Evolutionary conservation across 495 filamentous ascomycete genomes (phyloP).

Genomic region (Alectoria sarmentosa): DNA sequence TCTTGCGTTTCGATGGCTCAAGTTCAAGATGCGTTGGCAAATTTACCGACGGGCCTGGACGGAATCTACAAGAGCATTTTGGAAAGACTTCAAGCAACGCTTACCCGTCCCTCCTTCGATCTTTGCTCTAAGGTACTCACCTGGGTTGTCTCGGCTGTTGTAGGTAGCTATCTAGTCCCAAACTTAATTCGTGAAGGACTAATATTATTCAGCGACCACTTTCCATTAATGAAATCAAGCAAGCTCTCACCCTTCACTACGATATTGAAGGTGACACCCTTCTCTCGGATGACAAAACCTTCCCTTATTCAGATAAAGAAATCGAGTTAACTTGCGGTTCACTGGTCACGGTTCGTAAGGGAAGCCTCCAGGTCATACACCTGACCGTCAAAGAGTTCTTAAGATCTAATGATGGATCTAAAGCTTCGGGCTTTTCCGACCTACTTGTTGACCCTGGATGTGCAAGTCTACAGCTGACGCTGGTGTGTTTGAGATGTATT

Average conservation of each 20-base stretch:
- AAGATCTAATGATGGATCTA: neutral
- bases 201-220: constrained; percentile 1
- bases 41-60: neutral
- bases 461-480: neutral
- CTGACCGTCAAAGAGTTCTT: constrained; percentile 9
- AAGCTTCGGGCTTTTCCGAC: neutral
- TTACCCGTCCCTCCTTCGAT: neutral
- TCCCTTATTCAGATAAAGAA: constrained; percentile 13
- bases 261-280: constrained; percentile 3
- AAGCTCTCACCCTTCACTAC: constrained; percentile 3
- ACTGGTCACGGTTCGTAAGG: constrained; percentile 1
- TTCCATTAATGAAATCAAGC: neutral
- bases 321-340: constrained; percentile 11
- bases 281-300: constrained; percentile 4
- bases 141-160: constrained; percentile 10
- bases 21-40: constrained; percentile 5
- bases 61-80: constrained; percentile 6
- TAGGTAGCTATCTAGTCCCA: neutral
- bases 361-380: constrained; percentile 8
- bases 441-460: neutral
- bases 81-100: neutral
- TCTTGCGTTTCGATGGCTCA: neutral
- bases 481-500: constrained; percentile 7
- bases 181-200: neutral
- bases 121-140: constrained; percentile 1